A percentile compares a stretch with the other conserved stretches of the same genome.
Evolutionary conservation across 1,284 basidiomycete genomes (phyloP).

Genomic region (Pyrrhoderma noxium): DNA sequence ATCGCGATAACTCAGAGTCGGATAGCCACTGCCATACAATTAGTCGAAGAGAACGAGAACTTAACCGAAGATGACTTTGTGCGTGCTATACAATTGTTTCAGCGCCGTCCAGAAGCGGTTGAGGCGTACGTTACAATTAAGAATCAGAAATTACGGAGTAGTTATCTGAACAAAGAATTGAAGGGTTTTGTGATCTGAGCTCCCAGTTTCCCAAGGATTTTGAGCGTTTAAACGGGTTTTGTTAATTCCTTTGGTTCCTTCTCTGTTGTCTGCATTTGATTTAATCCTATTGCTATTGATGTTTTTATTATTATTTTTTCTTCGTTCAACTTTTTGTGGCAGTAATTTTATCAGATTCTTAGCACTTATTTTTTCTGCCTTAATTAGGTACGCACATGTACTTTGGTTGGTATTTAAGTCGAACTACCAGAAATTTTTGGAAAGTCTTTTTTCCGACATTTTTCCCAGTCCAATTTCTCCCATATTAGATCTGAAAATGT

Average conservation of each 20-base stretch:
- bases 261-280: background rate
- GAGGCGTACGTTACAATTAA: slow-evolving; percentile 16
- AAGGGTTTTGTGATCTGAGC: slow-evolving; percentile 6
- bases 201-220: too few relatives aligned
- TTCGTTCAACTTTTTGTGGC: too few relatives aligned
- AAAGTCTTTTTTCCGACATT: too few relatives aligned
- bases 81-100: slow-evolving; percentile 11
- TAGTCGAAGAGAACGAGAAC: slow-evolving; percentile 6
- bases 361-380: too few relatives aligned
- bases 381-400: too few relatives aligned
- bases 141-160: background rate
- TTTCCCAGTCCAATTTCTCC: too few relatives aligned
- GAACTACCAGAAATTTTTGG: too few relatives aligned
- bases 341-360: too few relatives aligned
- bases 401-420: too few relatives aligned
- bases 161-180: slow-evolving; percentile 10
- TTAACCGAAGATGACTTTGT: slow-evolving; percentile 12
- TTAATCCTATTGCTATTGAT: background rate
- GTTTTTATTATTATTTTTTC: too few relatives aligned
- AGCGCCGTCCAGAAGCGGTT: slow-evolving; percentile 1
- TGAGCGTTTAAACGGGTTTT: too few relatives aligned
- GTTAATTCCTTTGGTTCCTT: background rate
- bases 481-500: too few relatives aligned
- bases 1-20: background rate
- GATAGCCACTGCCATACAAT: slow-evolving; percentile 9